Base-by-base conservation (phyloP, 306 rosid genomes). In the Acacia confusa region DNA sequence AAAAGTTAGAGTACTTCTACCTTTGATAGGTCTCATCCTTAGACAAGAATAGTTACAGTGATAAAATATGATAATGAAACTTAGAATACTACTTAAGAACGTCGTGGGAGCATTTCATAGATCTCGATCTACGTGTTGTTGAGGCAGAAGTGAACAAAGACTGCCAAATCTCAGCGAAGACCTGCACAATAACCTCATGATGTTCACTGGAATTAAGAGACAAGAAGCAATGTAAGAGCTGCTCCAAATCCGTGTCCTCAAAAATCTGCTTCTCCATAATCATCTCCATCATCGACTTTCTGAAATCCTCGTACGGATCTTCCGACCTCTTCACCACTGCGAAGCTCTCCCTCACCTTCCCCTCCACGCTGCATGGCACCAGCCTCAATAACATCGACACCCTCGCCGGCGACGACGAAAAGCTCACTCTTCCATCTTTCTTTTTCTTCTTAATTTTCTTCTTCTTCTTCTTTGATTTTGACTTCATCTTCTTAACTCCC, bases 271-370 rank as follows among this genome's bases (percentile, higher is more conserved):
- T 89, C 90, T 84, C 88, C 88, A 87, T 3, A 74, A 89, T 86
- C 94, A 91, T 91, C 85, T 91, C 91, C 82, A 82, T 34, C 92
- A 91, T 91, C 60, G 92, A 91, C 79, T 75, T 87, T 88, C 80
- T 85, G 80, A 91, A 91, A 20, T 91, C 94, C 78, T 87, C 85
- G 64, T 84, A 79, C 5, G 94, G 91, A 69, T 88, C 85, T 75
- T 87, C 78, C 36, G 91, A 87, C 44, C 77, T 89, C 84, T 89
- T 89, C 86, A 89, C 92, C 84, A 88, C 85, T 28, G 88, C 90
- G 36, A 87, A 77, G 78, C 91, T 85, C 75, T 87, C 87, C 78
- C 78, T 89, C 86, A 83, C 79, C 81, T 81, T 84, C 64, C 79
- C 87, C 14, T 57, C 32, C 24, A 25, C 70, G 22, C 10, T 60